These are phyloP conservation scores for Xylaria sp. DNA, from an alignment of 2,329 filamentous ascomycete genomes.

Conservation along the genomic window DNA sequence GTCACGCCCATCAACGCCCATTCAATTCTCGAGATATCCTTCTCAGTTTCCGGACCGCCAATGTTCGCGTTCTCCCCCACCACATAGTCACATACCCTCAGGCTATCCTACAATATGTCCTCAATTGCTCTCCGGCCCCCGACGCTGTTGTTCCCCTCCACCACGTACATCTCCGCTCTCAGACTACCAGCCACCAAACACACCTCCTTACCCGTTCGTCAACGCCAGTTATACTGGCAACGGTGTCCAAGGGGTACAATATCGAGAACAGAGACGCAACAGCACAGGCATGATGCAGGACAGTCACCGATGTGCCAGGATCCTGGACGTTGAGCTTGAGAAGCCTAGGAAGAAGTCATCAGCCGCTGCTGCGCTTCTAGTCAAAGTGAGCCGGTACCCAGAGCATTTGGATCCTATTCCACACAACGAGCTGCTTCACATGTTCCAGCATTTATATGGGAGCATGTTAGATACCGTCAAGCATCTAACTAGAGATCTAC, in stretches of 20 bases:
- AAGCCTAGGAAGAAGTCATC: constrained; percentile 27
- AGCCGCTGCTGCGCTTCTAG: constrained; percentile 18
- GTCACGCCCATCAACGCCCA: constrained; percentile 26
- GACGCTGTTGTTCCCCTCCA: constrained; percentile 26
- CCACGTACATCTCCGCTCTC: constrained; percentile 22
- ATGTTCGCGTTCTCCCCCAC: constrained; percentile 29
- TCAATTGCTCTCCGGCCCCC: constrained; percentile 22
- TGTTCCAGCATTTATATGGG: constrained; percentile 34
- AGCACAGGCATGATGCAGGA: constrained; percentile 1
- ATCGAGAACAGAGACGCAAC: constrained; percentile 24
- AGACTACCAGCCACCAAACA: constrained; percentile 23
- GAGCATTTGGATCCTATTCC: constrained; percentile 26
- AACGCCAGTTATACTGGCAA: constrained; percentile 13
- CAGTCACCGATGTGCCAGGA: constrained; percentile 11
- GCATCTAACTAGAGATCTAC: constrained; percentile 23
- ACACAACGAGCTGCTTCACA: constrained; percentile 28
- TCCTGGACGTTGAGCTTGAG: constrained; percentile 28
- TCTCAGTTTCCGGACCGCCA: constrained; percentile 25
- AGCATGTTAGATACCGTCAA: constrained; percentile 31
- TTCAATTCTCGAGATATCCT: constrained; percentile 22
- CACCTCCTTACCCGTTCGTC: constrained; percentile 16
- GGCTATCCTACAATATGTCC: constrained; percentile 23
- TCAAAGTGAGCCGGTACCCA: constrained; percentile 28
- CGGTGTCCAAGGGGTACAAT: constrained; percentile 2
- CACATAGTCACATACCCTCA: constrained; percentile 13